Base-by-base conservation (phyloP, 148 eudicot species). In the Fagopyrum esculentum region DNA sequence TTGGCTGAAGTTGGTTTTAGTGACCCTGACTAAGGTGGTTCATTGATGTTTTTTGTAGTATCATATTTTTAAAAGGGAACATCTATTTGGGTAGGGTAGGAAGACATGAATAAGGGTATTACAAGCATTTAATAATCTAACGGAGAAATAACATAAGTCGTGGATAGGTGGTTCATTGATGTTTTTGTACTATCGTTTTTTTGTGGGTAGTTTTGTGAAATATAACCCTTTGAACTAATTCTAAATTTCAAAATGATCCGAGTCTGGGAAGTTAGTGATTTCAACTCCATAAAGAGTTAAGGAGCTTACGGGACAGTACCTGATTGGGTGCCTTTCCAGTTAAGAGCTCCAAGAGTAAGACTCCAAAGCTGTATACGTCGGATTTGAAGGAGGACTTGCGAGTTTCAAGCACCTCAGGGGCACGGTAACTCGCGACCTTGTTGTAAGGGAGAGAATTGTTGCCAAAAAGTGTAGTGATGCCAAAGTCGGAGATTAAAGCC, bases 261-360 rank as follows among this genome's bases (percentile, higher is more conserved):
- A 52, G 17, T 17, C 15, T 5, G 57, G n/a, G n/a, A 52, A 15
- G 57, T 6, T 22, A 22, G 26, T 22, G 26, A 22, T 22, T 22
- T 22, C 26, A 22, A 22, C 26, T 22, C 26, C 15, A 11, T 11
- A 5, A 15, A 10, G 15, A 54, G 59, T 54, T 54, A 12, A 30
- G 6, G 45, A 63, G n/a, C 29, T 13, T n/a, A 4, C 15, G 3
- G 76, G 8, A 84, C 76, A 30, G 43, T 66, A 66, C 71, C 71
- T 81, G 86, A 6, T 76, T 72, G 16, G 86, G 86, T 6, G 86
- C 86, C 55, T 84, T 84, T 22, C 86, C 86, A 4, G 86, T 84
- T 43, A 84, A 78, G 72, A 84, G 84, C 73, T 84, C 86, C 77
- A 84, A 77, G 15, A 84, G 77, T 15, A 84, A 74, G n/a, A 84